Evolutionary conservation across 2,329 filamentous ascomycete genomes (phyloP).

Genomic region (Byssoonygena ceratinophila): DNA sequence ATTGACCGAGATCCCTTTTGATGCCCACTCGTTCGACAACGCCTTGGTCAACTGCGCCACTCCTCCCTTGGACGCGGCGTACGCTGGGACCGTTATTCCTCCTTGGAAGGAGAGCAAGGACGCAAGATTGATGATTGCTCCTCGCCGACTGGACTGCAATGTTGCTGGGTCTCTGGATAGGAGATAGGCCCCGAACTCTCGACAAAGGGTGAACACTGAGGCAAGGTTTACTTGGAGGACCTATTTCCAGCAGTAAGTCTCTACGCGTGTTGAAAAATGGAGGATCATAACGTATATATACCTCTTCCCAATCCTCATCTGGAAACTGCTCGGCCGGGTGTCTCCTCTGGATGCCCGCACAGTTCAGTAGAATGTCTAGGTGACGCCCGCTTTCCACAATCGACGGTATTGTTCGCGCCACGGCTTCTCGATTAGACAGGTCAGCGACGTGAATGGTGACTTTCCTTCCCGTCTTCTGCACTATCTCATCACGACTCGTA

Average conservation of each 20-base stretch:
- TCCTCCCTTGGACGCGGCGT: constrained; percentile 75
- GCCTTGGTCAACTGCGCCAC: constrained; percentile 77
- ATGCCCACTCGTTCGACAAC: constrained; percentile 75
- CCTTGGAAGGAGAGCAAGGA: constrained; percentile 76
- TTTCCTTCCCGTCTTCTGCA: constrained; percentile 31
- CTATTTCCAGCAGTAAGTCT: constrained; percentile 3
- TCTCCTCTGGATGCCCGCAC: constrained; percentile 73
- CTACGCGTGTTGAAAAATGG: background rate
- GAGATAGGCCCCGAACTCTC: constrained; percentile 72
- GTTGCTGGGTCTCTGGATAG: constrained; percentile 42
- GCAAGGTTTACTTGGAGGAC: constrained; percentile 81
- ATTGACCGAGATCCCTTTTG: constrained; percentile 72
- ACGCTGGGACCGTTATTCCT: constrained; percentile 77
- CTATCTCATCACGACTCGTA: constrained; percentile 34
- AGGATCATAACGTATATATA: constrained; percentile 22
- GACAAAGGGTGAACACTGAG: constrained; percentile 65
- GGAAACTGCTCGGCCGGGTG: constrained; percentile 68
- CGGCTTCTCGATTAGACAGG: constrained; percentile 33
- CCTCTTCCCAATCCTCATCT: constrained; percentile 63
- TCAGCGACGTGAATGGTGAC: constrained; percentile 37
- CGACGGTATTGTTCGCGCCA: constrained; percentile 33
- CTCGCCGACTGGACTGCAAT: constrained; percentile 45
- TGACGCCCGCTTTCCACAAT: constrained; percentile 38
- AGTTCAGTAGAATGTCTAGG: constrained; percentile 73
- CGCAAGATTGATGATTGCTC: constrained; percentile 70